These are phyloP conservation scores for Gautieria morchelliformis DNA, from an alignment of 768 basidiomycete genomes.

Conservation along the genomic window DNA sequence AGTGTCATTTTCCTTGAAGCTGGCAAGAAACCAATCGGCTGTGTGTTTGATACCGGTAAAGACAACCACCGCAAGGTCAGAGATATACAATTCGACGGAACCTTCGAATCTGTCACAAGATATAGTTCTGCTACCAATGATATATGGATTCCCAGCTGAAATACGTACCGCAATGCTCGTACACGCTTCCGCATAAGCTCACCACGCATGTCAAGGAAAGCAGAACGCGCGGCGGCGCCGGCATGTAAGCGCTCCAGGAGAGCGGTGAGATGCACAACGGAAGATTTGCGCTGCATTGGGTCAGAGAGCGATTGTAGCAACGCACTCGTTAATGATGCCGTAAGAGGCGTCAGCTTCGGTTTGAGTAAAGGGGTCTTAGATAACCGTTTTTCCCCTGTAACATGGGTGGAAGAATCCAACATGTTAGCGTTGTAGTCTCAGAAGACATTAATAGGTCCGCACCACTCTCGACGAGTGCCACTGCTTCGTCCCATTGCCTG, in stretches of 20 bases:
- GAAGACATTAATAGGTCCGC: not conserved
- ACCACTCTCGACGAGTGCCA: slow-evolving; percentile 80
- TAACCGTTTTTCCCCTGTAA: slow-evolving; percentile 53
- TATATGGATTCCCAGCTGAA: not conserved
- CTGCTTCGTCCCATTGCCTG: slow-evolving; percentile 81
- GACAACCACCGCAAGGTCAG: slow-evolving; percentile 77
- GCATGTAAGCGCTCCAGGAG: slow-evolving; percentile 69
- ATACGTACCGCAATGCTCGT: slow-evolving; percentile 54
- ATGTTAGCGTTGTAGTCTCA: not conserved
- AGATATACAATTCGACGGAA: slow-evolving; percentile 75
- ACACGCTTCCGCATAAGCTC: slow-evolving; percentile 67
- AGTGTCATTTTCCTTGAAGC: slow-evolving; percentile 92
- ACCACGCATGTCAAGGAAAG: slow-evolving; percentile 73
- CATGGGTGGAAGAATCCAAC: not conserved
- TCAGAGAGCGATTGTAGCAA: slow-evolving; percentile 67
- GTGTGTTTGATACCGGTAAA: slow-evolving; percentile 97
- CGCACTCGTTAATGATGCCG: slow-evolving; percentile 56
- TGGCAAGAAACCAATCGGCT: slow-evolving; percentile 94
- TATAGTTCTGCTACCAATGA: not conserved
- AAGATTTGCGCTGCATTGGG: slow-evolving; percentile 67
- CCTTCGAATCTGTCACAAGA: slow-evolving; percentile 58
- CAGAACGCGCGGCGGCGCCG: slow-evolving; percentile 66
- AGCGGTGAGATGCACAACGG: slow-evolving; percentile 59
- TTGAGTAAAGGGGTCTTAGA: slow-evolving; percentile 42
- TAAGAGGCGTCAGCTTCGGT: slow-evolving; percentile 56